Evolutionary conservation across 257 asterid genomes (phyloP).

Genomic region (Nicotiana otophora): DNA sequence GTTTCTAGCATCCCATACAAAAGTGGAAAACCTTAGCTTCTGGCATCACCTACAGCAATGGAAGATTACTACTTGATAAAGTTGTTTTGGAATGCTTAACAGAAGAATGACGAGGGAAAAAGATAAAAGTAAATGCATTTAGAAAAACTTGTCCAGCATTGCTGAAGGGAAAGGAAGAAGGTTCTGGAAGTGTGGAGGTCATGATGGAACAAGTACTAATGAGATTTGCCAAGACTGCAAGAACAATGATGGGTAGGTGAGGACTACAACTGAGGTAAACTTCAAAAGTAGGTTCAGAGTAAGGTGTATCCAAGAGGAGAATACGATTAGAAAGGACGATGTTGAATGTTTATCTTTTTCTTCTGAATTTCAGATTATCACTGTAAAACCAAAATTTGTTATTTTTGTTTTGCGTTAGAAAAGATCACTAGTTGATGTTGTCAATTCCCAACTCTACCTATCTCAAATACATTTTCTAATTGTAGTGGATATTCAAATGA

Average conservation of each 20-base stretch:
- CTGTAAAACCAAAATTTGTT: neutral
- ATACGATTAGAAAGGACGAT: neutral
- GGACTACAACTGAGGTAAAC: neutral
- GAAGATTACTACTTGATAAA: neutral
- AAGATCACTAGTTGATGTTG: neutral
- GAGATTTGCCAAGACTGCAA: neutral
- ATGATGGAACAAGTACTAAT: neutral
- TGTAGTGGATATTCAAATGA: neutral
- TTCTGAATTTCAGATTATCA: neutral
- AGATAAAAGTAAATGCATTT: neutral
- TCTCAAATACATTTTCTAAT: neutral
- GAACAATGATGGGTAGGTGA: neutral
- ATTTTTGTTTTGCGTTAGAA: neutral
- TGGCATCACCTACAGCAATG: neutral
- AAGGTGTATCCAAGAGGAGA: neutral
- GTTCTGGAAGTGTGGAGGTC: neutral
- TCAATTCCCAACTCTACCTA: neutral
- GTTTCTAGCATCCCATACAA: neutral
- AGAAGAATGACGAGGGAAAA: neutral
- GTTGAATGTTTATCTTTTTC: neutral
- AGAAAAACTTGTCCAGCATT: neutral
- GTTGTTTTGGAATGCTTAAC: neutral
- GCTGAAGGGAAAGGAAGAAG: neutral
- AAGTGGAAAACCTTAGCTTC: neutral
- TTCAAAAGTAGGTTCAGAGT: neutral